Evolutionary conservation across 306 rosid genomes (phyloP).

Genomic region (Heteromeles arbutifolia): DNA sequence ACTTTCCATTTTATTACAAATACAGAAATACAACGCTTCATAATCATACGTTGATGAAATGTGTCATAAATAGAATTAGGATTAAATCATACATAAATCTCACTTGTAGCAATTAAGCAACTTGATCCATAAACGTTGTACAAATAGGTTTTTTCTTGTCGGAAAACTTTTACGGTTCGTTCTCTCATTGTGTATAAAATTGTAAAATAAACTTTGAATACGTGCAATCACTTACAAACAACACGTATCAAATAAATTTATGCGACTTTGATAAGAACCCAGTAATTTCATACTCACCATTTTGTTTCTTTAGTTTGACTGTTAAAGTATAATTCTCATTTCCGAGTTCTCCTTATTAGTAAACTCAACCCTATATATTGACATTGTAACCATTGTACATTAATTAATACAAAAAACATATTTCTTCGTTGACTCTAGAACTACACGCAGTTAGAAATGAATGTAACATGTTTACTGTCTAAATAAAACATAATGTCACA

Average conservation of each 20-base stretch:
- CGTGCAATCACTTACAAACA: neutral
- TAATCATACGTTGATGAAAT: too few relatives aligned
- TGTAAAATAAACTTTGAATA: neutral
- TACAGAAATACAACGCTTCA: too few relatives aligned
- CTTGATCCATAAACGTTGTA: neutral
- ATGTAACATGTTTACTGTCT: neutral
- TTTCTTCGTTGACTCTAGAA: neutral
- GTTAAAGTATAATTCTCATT: neutral
- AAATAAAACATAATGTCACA: neutral
- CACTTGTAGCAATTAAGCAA: neutral
- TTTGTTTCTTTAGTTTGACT: too few relatives aligned
- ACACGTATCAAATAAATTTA: neutral
- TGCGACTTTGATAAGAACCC: neutral
- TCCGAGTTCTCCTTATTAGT: neutral
- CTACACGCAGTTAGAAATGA: neutral
- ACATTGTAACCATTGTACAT: neutral
- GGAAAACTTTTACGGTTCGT: rapidly evolving
- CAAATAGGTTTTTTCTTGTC: neutral
- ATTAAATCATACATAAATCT: neutral
- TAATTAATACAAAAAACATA: neutral
- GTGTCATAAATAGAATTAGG: neutral
- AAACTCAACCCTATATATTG: neutral
- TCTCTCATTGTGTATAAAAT: neutral
- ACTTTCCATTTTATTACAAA: neutral
- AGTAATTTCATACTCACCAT: neutral